Conservation (phyloP, 768 basidiomycete species). For the Pleurotus eryngii region DNA sequence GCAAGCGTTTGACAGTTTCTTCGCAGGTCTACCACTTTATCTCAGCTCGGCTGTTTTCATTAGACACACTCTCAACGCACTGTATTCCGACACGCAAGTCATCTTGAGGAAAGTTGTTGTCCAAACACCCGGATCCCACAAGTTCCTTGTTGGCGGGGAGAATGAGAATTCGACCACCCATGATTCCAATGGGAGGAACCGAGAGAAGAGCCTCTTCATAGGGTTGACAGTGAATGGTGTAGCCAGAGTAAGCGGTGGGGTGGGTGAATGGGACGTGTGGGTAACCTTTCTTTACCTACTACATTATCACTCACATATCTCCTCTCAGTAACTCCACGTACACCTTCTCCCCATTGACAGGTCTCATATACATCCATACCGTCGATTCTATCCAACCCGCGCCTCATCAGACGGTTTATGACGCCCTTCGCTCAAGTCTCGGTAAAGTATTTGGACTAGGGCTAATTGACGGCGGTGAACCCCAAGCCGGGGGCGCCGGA, state of each 20-base stretch:
- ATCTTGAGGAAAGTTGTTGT: slow-evolving; percentile 48
- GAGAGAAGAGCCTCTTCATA: slow-evolving; percentile 60
- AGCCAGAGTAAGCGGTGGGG: slow-evolving; percentile 59
- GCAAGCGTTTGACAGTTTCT: no score
- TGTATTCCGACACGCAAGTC: slow-evolving; percentile 66
- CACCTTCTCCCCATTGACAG: slow-evolving; percentile 63
- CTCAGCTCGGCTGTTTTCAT: slow-evolving; percentile 66
- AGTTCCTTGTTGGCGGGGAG: background rate
- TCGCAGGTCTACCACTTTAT: slow-evolving; percentile 69
- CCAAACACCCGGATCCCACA: slow-evolving; percentile 21
- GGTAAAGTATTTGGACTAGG: slow-evolving; percentile 37
- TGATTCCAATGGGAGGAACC: slow-evolving; percentile 17
- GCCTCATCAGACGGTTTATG: slow-evolving; percentile 69
- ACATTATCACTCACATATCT: background rate
- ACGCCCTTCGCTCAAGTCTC: slow-evolving; percentile 46
- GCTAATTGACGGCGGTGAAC: slow-evolving; percentile 10
- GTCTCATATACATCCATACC: slow-evolving; percentile 59
- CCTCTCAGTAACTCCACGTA: slow-evolving; percentile 63
- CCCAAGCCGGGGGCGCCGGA: slow-evolving; percentile 12
- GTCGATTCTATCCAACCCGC: slow-evolving; percentile 78
- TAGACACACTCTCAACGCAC: slow-evolving; percentile 70
- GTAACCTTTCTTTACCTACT: slow-evolving; percentile 23
- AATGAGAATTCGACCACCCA: slow-evolving; percentile 10
- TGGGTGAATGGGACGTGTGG: slow-evolving; percentile 73
- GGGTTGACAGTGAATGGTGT: slow-evolving; percentile 54